Evolutionary conservation across 2,329 filamentous ascomycete species (phyloP).

Genomic region (Alternaria ethzedia): DNA sequence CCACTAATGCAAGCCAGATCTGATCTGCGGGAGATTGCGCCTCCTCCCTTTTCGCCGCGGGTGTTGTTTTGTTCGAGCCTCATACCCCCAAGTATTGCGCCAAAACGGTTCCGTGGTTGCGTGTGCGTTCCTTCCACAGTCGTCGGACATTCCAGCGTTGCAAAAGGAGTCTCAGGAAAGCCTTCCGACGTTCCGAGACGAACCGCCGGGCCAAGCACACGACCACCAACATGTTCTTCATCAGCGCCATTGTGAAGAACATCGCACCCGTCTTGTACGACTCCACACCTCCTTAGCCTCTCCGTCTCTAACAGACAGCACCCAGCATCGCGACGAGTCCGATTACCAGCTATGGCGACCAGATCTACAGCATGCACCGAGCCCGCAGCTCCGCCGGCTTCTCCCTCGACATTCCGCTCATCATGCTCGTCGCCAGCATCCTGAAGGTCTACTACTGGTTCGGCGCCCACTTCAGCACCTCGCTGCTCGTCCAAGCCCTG

Average conservation of each 20-base stretch:
- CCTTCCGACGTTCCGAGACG: conserved; percentile 7
- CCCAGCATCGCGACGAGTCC: conserved; percentile 66
- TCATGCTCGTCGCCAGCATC: conserved; percentile 70
- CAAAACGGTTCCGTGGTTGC: neutral
- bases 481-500: conserved; percentile 65
- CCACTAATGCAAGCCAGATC: conserved; percentile 31
- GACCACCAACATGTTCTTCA: conserved; percentile 40
- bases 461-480: conserved; percentile 64
- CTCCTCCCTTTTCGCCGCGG: conserved; percentile 1
- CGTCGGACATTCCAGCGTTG: neutral
- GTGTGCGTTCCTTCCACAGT: neutral
- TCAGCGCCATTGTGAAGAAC: conserved; percentile 43
- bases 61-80: neutral
- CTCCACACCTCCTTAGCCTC: neutral
- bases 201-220: neutral
- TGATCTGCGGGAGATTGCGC: conserved; percentile 1
- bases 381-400: conserved; percentile 67
- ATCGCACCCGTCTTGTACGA: conserved; percentile 50
- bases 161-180: neutral
- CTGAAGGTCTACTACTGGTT: conserved; percentile 72
- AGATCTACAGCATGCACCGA: conserved; percentile 69
- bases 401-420: conserved; percentile 70
- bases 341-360: conserved; percentile 70
- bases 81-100: neutral
- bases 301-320: conserved; percentile 5